Percentiles rank a stretch among this genome's conserved stretches.
phyloP scores from a whole-genome alignment of 495 filamentous ascomycete species.

The Platismatia glauca region DNA sequence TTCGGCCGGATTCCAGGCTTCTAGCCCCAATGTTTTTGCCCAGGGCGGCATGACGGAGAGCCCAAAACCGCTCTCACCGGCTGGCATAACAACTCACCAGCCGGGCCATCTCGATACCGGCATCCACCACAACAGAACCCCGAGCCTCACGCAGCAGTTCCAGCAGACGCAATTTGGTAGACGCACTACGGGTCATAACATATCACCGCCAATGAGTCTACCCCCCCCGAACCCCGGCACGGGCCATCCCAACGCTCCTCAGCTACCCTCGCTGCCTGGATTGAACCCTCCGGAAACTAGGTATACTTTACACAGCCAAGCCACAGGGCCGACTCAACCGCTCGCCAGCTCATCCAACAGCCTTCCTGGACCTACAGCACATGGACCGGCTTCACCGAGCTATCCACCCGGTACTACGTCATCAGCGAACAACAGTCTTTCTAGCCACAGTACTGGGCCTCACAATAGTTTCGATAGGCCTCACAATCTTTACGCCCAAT shows the following conservation, averaged over 20 bases:
- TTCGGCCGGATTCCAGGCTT: conserved; percentile 32
- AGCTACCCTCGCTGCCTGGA: conserved; percentile 45
- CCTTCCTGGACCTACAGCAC: conserved; percentile 14
- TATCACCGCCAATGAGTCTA: conserved; percentile 31
- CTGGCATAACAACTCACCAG: conserved; percentile 51
- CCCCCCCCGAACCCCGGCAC: conserved; percentile 23
- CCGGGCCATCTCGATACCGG: conserved; percentile 41
- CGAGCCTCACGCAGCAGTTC: conserved; percentile 57
- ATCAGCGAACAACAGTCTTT: conserved; percentile 37
- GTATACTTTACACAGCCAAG: conserved; percentile 34
- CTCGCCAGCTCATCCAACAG: conserved; percentile 12
- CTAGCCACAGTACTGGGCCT: conserved; percentile 23
- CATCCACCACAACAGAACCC: conserved; percentile 56
- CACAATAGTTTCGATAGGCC: conserved; percentile 23
- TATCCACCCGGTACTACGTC: conserved; percentile 27
- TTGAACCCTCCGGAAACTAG: conserved; percentile 40
- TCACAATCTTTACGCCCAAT: conserved; percentile 22
- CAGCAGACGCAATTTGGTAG: conserved; percentile 59
- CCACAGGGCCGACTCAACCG: conserved; percentile 15
- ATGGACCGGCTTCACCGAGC: conserved; percentile 19
- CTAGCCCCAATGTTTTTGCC: conserved; percentile 43
- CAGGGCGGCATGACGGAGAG: conserved; percentile 73
- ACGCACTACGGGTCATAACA: conserved; percentile 31
- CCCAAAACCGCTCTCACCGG: conserved; percentile 77
- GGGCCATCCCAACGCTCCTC: conserved; percentile 32